A percentile compares a stretch with the other conserved stretches of the same genome.
These are phyloP conservation scores for Annulohypoxylon bovei DNA, from an alignment of 495 filamentous ascomycete genomes.

Conservation along the genomic window DNA sequence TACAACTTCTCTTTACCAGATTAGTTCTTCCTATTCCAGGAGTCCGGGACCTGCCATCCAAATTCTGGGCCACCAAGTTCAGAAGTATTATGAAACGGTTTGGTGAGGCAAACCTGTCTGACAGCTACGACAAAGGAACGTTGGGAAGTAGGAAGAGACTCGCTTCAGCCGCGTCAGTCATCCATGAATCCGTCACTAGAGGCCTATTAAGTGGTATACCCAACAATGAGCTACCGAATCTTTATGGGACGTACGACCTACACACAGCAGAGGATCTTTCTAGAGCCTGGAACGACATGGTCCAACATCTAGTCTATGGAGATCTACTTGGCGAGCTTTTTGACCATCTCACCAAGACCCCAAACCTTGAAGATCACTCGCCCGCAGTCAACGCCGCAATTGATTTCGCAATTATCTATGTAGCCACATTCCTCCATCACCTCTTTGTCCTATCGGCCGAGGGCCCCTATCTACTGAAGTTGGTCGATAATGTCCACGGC, in stretches of 20 bases:
- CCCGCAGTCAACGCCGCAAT: slow-evolving; percentile 63
- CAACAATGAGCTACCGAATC: slow-evolving; percentile 43
- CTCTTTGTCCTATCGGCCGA: slow-evolving; percentile 69
- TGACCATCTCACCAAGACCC: slow-evolving; percentile 60
- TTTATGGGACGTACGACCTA: slow-evolving; percentile 61
- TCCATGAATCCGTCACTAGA: slow-evolving; percentile 68
- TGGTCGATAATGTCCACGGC: slow-evolving; percentile 66
- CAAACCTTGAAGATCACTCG: slow-evolving; percentile 66
- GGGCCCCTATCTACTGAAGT: slow-evolving; percentile 68
- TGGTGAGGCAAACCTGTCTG: slow-evolving; percentile 67
- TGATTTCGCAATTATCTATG: slow-evolving; percentile 66
- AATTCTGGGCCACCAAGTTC: slow-evolving; percentile 66
- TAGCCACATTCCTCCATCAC: slow-evolving; percentile 72
- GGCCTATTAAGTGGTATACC: slow-evolving; percentile 64
- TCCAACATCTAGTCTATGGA: slow-evolving; percentile 68
- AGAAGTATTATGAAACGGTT: slow-evolving; percentile 61
- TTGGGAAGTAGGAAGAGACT: slow-evolving; percentile 71
- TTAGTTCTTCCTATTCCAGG: slow-evolving; percentile 67
- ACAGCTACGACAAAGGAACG: slow-evolving; percentile 75
- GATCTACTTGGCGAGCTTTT: slow-evolving; percentile 67
- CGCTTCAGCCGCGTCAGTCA: slow-evolving; percentile 67
- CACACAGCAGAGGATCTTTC: slow-evolving; percentile 62
- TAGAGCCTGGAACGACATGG: slow-evolving; percentile 64
- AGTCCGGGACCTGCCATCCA: slow-evolving; percentile 61
- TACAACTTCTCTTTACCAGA: slow-evolving; percentile 66